Evolutionary conservation across 1,284 basidiomycete species (phyloP), one percentile per base, ranked within the genome.

Genomic region (Ceratobasidium sp.): DNA sequence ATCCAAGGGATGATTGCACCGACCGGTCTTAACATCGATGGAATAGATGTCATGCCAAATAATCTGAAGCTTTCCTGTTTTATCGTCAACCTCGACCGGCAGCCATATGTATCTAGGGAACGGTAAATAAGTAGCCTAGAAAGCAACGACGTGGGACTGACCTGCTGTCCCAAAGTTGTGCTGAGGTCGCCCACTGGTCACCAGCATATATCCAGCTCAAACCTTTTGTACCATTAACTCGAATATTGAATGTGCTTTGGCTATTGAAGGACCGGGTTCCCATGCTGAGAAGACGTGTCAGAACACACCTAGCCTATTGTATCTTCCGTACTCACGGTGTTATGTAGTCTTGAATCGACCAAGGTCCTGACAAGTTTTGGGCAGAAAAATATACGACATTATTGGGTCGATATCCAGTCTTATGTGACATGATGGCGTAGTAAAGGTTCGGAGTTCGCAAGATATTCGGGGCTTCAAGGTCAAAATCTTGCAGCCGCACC

Each of bases 101-200:
- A 70, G 43, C 67, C 67, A 70, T 9, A 70, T 70, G 41, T 70
- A 70, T 16, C 67, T 58, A 58, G 1, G 6, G 8, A 14, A 44
- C 5, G 13, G 30, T 21, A 49, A 6, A 32, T 64, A 32, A 32
- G 23, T 28, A 32, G 3, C 23, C 30, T 4, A 26, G 26, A 30
- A 4, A 2, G 26, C 32, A 18, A 43, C 18, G 26, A 13, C 13
- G 9, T 21, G 13, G 21, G 21, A 62, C 63, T 54, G 23, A 66
- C 63, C 49, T 28, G 32, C 66, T 70, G 13, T 70, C 66, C 54
- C 46, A 47, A 23, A 70, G 43, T 26, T 58, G 26, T 7, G 54
- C 54, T 5, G 66, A 30, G 5, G 66, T 70, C 18, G 54, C 67
- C 67, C 67, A 61, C n/a, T 59, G 67, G 32, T 71, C 82, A 41